These are phyloP conservation scores for Talaromyces sp. DNA, from an alignment of 2,329 filamentous ascomycete species.

Conservation along the genomic window DNA sequence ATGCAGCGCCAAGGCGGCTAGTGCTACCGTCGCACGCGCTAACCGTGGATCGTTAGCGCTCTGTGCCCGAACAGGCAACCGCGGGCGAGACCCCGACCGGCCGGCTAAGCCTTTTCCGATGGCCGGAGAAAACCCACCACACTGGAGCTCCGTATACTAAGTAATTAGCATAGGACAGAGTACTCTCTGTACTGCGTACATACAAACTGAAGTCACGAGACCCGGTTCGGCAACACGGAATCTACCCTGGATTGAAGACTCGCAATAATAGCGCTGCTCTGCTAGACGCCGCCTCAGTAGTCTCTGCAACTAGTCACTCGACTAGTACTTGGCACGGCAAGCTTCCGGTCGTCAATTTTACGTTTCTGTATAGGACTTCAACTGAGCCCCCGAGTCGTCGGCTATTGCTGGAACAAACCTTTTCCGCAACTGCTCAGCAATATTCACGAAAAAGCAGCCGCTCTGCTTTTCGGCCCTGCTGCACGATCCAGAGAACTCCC, in stretches of 20 bases:
- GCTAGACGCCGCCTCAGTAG: neutral
- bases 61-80: neutral
- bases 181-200: neutral
- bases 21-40: neutral
- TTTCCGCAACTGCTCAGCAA: neutral
- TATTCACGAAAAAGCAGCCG: too few relatives aligned
- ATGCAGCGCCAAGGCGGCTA: neutral
- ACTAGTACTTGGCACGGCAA: neutral
- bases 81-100: neutral
- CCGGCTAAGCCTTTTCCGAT: neutral
- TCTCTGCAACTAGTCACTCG: too few relatives aligned
- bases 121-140: neutral
- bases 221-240: neutral
- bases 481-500: too few relatives aligned
- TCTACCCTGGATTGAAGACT: neutral
- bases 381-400: neutral
- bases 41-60: neutral
- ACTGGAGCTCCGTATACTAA: too few relatives aligned
- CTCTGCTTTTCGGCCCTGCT: too few relatives aligned
- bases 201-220: neutral
- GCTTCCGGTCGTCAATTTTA: neutral
- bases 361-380: neutral
- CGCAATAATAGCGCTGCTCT: neutral
- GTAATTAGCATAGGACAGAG: too few relatives aligned
- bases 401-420: neutral